Conservation (phyloP, 2,329 filamentous ascomycete species). For the Gnomoniopsis sp. region DNA sequence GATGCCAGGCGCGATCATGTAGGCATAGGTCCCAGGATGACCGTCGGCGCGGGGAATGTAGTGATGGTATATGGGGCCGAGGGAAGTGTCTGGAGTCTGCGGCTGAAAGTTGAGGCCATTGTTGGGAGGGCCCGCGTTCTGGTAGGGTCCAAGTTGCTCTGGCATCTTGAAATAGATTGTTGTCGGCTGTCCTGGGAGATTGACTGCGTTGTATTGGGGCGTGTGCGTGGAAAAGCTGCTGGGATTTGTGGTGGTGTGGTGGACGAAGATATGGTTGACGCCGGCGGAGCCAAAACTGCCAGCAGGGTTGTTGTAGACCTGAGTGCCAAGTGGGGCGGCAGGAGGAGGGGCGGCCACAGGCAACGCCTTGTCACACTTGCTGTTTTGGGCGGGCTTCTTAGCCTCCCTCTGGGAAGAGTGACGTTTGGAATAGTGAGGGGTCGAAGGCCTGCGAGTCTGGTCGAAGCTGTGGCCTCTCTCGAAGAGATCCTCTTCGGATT, state of each 20-base stretch:
- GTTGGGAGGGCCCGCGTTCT: constrained; percentile 38
- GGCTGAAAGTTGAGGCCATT: constrained; percentile 53
- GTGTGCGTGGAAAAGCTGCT: not conserved
- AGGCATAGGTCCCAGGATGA: constrained; percentile 14
- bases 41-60: constrained; percentile 54
- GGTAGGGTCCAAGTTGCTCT: constrained; percentile 35
- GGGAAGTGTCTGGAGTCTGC: constrained; percentile 54
- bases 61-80: constrained; percentile 51
- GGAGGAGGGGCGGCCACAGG: not conserved
- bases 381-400: not conserved
- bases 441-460: not conserved
- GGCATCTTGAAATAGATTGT: not conserved
- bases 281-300: constrained; percentile 5
- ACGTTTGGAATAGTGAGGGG: not conserved
- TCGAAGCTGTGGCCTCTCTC: not conserved
- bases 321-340: not conserved
- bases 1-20: constrained; percentile 9
- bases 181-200: constrained; percentile 3
- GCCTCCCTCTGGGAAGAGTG: not conserved
- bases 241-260: constrained; percentile 13
- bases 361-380: not conserved
- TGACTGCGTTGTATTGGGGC: not conserved
- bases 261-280: constrained; percentile 19
- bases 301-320: constrained; percentile 9
- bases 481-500: constrained; percentile 10